phyloP scores from a whole-genome alignment of 345 rosid species.

The Sonneratia alba region DNA sequence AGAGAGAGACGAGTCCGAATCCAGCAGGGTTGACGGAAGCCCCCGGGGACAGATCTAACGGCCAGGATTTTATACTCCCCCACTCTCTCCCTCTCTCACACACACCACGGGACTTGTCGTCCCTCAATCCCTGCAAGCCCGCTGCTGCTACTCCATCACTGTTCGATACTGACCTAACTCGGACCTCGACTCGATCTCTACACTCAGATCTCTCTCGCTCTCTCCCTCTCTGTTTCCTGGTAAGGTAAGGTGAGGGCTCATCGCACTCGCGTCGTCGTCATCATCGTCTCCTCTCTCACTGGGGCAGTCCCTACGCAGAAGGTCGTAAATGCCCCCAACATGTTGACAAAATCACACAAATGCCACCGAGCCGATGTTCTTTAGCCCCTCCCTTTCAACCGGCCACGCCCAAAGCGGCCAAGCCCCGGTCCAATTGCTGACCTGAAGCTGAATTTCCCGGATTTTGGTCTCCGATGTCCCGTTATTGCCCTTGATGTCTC shows the following conservation, averaged over 20 bases:
- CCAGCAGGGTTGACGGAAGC: slow-evolving; percentile 2
- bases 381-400: neutral
- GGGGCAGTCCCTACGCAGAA: neutral
- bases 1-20: slow-evolving; percentile 5
- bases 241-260: neutral
- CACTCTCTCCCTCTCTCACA: neutral
- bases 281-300: slow-evolving; percentile 1
- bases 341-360: neutral
- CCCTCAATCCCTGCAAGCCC: neutral
- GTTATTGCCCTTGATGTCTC: neutral
- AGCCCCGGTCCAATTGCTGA: neutral
- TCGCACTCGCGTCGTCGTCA: neutral
- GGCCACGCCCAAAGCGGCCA: neutral
- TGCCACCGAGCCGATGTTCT: neutral
- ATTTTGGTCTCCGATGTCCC: neutral
- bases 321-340: neutral
- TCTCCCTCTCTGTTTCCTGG: slow-evolving; percentile 4
- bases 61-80: neutral
- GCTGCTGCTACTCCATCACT: slow-evolving; percentile 4
- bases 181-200: slow-evolving; percentile 17
- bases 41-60: slow-evolving; percentile 11
- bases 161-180: slow-evolving; percentile 16
- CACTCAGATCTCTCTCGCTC: slow-evolving; percentile 14
- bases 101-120: neutral
- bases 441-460: neutral